Evolutionary conservation across 2,329 filamentous ascomycete genomes (phyloP), one percentile per base, ranked within the genome.

Genomic region (Rugonectria rugulosa): DNA sequence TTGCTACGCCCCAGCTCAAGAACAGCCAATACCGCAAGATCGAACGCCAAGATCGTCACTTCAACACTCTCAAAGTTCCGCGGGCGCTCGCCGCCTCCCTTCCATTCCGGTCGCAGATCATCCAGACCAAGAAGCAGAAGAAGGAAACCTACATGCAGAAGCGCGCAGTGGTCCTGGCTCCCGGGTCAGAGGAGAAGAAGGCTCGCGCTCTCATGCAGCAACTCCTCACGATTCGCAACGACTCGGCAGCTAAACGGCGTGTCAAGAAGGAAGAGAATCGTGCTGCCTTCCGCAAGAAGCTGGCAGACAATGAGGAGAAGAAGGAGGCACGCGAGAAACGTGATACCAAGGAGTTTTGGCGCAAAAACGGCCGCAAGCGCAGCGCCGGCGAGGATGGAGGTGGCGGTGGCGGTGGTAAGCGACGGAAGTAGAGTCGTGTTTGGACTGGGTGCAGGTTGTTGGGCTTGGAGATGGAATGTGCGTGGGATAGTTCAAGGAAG

Each of bases 341-440:
- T 67, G 94, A 99, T 79, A 89, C 87, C 71, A 89, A 96, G 73
- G 93, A 97, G 67, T 99, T 87, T 71, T 99, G 95, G 95, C 82
- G 87, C 67, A 88, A 87, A 68, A 96, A 99, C 77, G 95, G 95
- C 9, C 91, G 89, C 79, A 86, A 86, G 77, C 75, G 84, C 60
- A 78, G 75, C 51, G 74, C 75, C 2, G 74, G 69, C 2, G 78
- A 79, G 14, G 75, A 75, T 6, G 75, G 73, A 2, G 29, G 67
- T 23, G 68, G 67, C 26, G 68, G 68, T 14, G 68, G 68, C 20
- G 70, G 71, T 47, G 71, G 72, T 15, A 77, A 75, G 68, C 67
- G 72, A 52, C 68, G 71, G 51, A 73, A 53, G 61, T 72, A 58
- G 56, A 47, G 14, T 26, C 20, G 19, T 32, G 11, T 19, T 24